Evolutionary conservation across 345 rosid genomes (phyloP).

Genomic region (Salix udensis): DNA sequence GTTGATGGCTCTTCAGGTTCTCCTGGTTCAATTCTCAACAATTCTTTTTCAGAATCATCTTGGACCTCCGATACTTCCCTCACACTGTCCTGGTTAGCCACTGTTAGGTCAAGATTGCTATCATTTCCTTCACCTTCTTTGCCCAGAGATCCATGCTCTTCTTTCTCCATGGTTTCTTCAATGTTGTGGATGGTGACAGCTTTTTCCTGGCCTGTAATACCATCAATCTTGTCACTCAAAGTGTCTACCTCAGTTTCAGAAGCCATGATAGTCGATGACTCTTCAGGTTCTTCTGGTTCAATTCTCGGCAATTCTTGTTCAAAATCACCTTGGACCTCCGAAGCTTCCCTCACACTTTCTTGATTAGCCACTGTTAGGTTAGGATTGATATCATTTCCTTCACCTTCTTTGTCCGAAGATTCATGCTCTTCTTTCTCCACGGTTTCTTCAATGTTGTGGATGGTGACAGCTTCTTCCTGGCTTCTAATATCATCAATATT

Average conservation of each 20-base stretch:
- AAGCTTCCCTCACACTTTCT: not conserved
- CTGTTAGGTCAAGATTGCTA: not conserved
- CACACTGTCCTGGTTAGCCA: not conserved
- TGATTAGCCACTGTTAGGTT: not conserved
- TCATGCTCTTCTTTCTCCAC: not conserved
- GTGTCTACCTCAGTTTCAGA: too few relatives aligned
- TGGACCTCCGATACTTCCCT: not conserved
- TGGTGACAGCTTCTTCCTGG: not conserved
- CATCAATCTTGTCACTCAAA: not conserved
- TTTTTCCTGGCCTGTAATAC: not conserved
- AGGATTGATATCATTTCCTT: not conserved
- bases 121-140: not conserved
- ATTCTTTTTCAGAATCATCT: too few relatives aligned
- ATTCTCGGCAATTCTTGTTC: not conserved
- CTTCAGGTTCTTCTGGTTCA: not conserved
- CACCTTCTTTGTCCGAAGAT: not conserved
- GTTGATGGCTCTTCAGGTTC: slow-evolving; percentile 5
- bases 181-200: slow-evolving; percentile 4
- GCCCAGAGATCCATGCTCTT: not conserved
- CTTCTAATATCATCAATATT: not conserved
- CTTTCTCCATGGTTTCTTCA: slow-evolving; percentile 3
- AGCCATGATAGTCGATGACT: too few relatives aligned
- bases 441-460: slow-evolving; percentile 7
- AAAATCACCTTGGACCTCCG: too few relatives aligned
- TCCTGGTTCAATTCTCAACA: not conserved